Base-by-base conservation (phyloP, 1,139 yeast genomes). In the Yamadazyma diddensiae region DNA sequence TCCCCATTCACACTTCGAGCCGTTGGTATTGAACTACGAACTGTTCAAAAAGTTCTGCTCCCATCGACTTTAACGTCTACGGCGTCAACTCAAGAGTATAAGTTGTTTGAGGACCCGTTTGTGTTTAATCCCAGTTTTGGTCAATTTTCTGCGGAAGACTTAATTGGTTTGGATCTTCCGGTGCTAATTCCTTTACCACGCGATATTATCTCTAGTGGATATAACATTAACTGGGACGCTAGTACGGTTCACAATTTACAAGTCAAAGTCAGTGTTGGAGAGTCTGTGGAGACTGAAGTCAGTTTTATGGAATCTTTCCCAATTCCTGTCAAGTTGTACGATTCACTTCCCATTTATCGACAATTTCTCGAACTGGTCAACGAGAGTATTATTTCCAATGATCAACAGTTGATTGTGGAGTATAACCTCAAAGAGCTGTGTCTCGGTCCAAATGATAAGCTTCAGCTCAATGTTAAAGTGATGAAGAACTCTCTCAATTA, bases 121-220 rank as follows among this genome's bases (percentile, higher is more conserved):
- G 51, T 58, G 14, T 69, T 56, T 40, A 47, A 60, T 14, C 72
- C 73, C 1, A 57, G 65, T 1, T 47, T 55, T 29, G 71, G 69
- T 3, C 52, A 55, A 21, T 59, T 68, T 33, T 52, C 52, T 21
- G 56, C 62, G 31, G 60, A 59, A 23, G 34, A 33, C 15, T 45
- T 73, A 16, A 45, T 79, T 6, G 84, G 81, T 0, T 47, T 79
- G 20, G 84, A 79, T 44, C 52, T 80, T 4, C 86, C 86, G 0
- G 54, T 80, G 26, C 57, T 79, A 8, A 66, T 80, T 21, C 79
- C 79, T 0, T 51, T 80, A n/a, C 79, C 79, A 1, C 67, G 65
- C 35, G 77, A 76, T 36, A 61, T 77, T 5, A 59, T 67, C 6
- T 67, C 79, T 12, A 63, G 71, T 36, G 73, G 73, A 2, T 52